These are phyloP conservation scores for Zygoascus tannicola DNA, from an alignment of 805 yeast genomes.

Conservation along the genomic window DNA sequence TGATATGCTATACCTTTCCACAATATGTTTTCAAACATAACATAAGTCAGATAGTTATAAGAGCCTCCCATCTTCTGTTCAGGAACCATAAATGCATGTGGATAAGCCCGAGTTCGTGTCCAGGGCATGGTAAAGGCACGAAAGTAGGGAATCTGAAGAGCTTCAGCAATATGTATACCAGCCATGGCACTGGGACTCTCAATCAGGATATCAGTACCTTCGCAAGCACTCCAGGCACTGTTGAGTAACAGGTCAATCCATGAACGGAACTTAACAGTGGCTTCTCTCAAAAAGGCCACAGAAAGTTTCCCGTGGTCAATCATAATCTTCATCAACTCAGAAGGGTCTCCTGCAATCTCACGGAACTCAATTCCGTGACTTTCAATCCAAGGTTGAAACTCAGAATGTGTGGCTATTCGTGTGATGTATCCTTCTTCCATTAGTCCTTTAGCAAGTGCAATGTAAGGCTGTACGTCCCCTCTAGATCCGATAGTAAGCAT, in stretches of 20 bases:
- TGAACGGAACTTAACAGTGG: constrained; percentile 62
- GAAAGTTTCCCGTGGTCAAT: constrained; percentile 84
- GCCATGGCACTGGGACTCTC: constrained; percentile 97
- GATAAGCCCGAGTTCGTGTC: constrained; percentile 92
- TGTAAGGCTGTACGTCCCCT: constrained; percentile 95
- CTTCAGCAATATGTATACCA: constrained; percentile 93
- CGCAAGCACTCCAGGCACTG: constrained; percentile 83
- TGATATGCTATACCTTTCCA: constrained; percentile 90
- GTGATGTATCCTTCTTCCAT: constrained; percentile 74
- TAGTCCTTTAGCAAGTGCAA: constrained; percentile 77
- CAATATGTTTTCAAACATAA: constrained; percentile 82
- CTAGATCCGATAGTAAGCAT: constrained; percentile 86
- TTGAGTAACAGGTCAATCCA: constrained; percentile 72
- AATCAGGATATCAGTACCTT: constrained; percentile 66
- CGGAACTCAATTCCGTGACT: constrained; percentile 58
- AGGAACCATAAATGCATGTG: constrained; percentile 93
- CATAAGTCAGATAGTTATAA: constrained; percentile 86
- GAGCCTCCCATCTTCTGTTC: constrained; percentile 90
- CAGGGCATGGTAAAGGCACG: constrained; percentile 98
- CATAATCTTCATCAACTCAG: constrained; percentile 86
- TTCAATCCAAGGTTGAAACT: constrained; percentile 68
- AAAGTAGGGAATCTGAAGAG: constrained; percentile 78
- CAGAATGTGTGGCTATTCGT: constrained; percentile 76
- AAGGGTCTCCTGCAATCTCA: constrained; percentile 85
- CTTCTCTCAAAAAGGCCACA: constrained; percentile 74